Evolutionary conservation across 495 filamentous ascomycete genomes (phyloP).

Genomic region (Saxophila tyrrhenica): DNA sequence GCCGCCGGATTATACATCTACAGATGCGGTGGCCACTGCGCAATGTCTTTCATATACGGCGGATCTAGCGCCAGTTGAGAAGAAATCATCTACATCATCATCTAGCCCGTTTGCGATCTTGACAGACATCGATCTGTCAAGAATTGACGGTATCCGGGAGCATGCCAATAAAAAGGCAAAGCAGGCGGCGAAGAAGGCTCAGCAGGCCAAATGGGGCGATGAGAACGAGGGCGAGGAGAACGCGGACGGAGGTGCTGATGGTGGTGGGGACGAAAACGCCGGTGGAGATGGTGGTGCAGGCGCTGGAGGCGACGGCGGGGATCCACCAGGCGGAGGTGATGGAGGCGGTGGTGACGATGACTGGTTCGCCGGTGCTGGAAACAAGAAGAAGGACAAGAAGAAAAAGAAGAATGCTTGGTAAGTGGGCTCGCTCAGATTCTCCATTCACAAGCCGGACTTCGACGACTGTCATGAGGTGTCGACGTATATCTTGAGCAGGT

Average conservation of each 20-base stretch:
- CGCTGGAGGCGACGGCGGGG: slow-evolving; percentile 22
- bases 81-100: background rate
- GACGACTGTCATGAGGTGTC: too few relatives aligned
- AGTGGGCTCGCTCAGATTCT: background rate
- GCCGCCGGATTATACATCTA: slow-evolving; percentile 29
- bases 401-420: slow-evolving; percentile 18
- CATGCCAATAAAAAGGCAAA: slow-evolving; percentile 28
- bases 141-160: slow-evolving; percentile 9
- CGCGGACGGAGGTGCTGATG: slow-evolving; percentile 25
- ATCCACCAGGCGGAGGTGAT: slow-evolving; percentile 21
- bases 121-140: slow-evolving; percentile 11
- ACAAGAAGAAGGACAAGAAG: slow-evolving; percentile 20
- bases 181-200: slow-evolving; percentile 12
- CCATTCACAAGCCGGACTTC: background rate
- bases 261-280: slow-evolving; percentile 12
- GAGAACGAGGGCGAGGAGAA: slow-evolving; percentile 40
- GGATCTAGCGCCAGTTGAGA: background rate
- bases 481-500: too few relatives aligned
- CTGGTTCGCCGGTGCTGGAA: slow-evolving; percentile 26
- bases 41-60: background rate
- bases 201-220: slow-evolving; percentile 17
- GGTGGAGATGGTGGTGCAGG: slow-evolving; percentile 24
- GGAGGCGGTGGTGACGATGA: slow-evolving; percentile 31
- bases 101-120: background rate
- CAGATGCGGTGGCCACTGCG: slow-evolving; percentile 21